These are phyloP conservation scores for Chloranthus sessilifolius DNA, from an alignment of 164 flowering plant species.

Conservation along the genomic window DNA sequence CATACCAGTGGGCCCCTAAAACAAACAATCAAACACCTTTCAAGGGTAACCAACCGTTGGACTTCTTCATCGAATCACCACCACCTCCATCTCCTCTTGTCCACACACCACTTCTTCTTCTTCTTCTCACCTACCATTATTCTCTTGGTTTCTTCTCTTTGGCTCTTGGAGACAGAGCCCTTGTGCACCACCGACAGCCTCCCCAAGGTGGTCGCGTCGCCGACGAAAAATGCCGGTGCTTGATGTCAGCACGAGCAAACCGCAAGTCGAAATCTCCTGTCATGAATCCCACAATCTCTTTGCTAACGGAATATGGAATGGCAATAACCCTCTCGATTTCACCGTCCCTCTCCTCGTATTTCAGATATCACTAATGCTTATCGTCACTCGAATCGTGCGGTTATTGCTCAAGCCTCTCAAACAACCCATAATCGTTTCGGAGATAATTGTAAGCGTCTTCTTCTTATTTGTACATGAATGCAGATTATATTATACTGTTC, in stretches of 20 bases:
- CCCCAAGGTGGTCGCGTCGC: background rate
- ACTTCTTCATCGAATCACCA: background rate
- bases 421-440: constrained; percentile 19
- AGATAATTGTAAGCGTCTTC: constrained; percentile 19
- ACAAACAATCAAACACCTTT: background rate
- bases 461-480: background rate
- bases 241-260: background rate
- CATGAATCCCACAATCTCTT: no score
- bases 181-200: background rate
- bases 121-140: background rate
- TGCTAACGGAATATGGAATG: background rate
- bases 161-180: background rate
- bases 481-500: no score
- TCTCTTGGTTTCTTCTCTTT: no score
- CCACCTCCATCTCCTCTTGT: background rate
- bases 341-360: constrained; percentile 17
- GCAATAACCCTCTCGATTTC: constrained; percentile 11
- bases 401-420: constrained; percentile 21
- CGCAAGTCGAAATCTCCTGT: background rate
- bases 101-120: background rate
- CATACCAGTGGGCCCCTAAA: no score
- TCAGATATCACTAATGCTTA: background rate
- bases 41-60: background rate
- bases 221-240: background rate
- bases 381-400: constrained; percentile 6